These are phyloP conservation scores for Penicillium sp. DNA, from an alignment of 2,329 filamentous ascomycete genomes.

Conservation along the genomic window DNA sequence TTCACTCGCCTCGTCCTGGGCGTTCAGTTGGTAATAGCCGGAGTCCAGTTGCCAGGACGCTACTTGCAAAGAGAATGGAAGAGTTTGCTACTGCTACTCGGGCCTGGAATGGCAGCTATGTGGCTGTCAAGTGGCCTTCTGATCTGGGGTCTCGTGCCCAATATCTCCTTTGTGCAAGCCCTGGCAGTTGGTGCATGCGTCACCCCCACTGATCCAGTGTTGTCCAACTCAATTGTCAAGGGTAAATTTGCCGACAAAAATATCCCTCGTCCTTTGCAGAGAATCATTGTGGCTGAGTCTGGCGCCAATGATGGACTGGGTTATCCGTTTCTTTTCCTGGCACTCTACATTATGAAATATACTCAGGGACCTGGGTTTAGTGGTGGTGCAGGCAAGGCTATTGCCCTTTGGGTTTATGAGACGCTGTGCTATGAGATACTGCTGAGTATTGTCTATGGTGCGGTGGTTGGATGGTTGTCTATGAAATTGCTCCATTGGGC, in stretches of 20 bases:
- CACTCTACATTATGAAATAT: slow-evolving; percentile 79
- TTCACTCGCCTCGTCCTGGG: slow-evolving; percentile 85
- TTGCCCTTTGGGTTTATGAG: slow-evolving; percentile 78
- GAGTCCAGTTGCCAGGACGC: slow-evolving; percentile 78
- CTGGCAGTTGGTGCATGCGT: slow-evolving; percentile 79
- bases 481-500: slow-evolving; percentile 82
- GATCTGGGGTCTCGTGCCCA: slow-evolving; percentile 71
- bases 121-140: slow-evolving; percentile 78
- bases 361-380: slow-evolving; percentile 53
- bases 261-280: slow-evolving; percentile 74
- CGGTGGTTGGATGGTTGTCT: slow-evolving; percentile 72
- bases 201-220: slow-evolving; percentile 85
- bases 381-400: slow-evolving; percentile 62
- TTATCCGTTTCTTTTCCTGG: slow-evolving; percentile 83
- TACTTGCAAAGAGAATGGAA: slow-evolving; percentile 79
- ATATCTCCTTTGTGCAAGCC: slow-evolving; percentile 70
- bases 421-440: slow-evolving; percentile 81
- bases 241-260: slow-evolving; percentile 91
- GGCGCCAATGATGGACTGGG: slow-evolving; percentile 86
- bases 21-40: slow-evolving; percentile 83
- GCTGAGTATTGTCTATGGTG: slow-evolving; percentile 73
- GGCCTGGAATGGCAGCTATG: slow-evolving; percentile 81
- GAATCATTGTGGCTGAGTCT: slow-evolving; percentile 75
- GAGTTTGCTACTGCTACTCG: slow-evolving; percentile 68
- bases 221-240: slow-evolving; percentile 88